Conservation (phyloP, 2,329 filamentous ascomycete genomes). For the Cercospora zeina region DNA sequence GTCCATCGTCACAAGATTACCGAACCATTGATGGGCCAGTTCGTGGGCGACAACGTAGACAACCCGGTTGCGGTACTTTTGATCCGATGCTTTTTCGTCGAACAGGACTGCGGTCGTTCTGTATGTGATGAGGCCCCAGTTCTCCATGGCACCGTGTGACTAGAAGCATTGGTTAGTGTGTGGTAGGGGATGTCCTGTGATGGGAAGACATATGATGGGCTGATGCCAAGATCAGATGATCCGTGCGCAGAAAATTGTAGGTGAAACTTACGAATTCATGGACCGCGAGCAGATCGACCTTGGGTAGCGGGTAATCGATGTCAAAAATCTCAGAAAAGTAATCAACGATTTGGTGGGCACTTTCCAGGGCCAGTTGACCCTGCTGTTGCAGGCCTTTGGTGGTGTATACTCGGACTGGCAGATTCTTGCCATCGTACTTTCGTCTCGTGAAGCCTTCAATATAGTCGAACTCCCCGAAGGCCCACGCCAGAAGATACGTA, state of each 20-base stretch:
- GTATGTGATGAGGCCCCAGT: conserved; percentile 96
- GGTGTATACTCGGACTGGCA: conserved; percentile 94
- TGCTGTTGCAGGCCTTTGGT: conserved; percentile 92
- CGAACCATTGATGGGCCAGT: conserved; percentile 94
- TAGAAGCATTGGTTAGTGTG: conserved; percentile 48
- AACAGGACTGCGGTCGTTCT: conserved; percentile 89
- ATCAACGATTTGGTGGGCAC: conserved; percentile 90
- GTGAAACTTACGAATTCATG: conserved; percentile 78
- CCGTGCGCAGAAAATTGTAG: neutral
- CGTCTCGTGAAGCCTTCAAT: conserved; percentile 87
- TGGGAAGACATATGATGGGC: conserved; percentile 48
- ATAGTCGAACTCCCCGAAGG: conserved; percentile 91
- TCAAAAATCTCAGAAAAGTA: conserved; percentile 95
- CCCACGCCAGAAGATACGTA: conserved; percentile 86
- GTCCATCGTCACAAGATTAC: conserved; percentile 93
- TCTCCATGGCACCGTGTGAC: conserved; percentile 82
- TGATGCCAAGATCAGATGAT: conserved; percentile 33
- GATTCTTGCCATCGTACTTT: conserved; percentile 83
- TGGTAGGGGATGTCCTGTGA: neutral
- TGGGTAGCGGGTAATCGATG: conserved; percentile 89
- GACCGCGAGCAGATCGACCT: conserved; percentile 85
- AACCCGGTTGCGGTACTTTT: conserved; percentile 86
- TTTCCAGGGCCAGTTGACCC: conserved; percentile 83
- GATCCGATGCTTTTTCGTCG: conserved; percentile 87
- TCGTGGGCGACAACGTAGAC: conserved; percentile 99